phyloP scores from a whole-genome alignment of 441 rosid species.

The Populus hybrid region DNA sequence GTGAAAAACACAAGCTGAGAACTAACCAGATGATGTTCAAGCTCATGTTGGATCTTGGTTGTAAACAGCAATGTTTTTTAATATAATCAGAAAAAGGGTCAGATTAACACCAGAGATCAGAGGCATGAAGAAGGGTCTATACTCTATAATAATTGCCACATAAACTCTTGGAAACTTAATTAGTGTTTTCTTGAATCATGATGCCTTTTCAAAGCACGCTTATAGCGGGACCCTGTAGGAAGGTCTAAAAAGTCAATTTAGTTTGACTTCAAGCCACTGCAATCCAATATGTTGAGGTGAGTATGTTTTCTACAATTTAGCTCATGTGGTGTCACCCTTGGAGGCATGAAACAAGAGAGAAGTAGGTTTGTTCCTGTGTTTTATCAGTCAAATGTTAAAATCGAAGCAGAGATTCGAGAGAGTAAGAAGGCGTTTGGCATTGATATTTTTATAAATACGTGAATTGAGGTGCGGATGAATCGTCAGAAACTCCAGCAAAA shows the following conservation, averaged over 20 bases:
- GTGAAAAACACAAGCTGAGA: conserved; percentile 25
- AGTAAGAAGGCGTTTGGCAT: too few species aligned
- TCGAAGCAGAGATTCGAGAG: not conserved
- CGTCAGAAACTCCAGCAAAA: not conserved
- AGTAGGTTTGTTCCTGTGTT: not conserved
- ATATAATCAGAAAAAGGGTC: not conserved
- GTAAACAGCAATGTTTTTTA: conserved; percentile 2
- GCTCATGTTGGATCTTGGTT: conserved; percentile 31
- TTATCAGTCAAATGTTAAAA: not conserved
- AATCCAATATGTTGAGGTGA: not conserved
- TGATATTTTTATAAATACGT: not conserved
- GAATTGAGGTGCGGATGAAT: not conserved
- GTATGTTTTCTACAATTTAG: not conserved
- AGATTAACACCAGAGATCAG: not conserved
- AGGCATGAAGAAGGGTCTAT: not conserved
- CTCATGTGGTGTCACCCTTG: not conserved
- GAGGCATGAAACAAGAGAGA: not conserved
- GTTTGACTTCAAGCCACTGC: conserved; percentile 7
- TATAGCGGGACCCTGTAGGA: conserved; percentile 14
- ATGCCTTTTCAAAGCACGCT: conserved; percentile 29
- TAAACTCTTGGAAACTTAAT: conserved; percentile 15
- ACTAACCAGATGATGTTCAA: conserved; percentile 24
- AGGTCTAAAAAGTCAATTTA: not conserved
- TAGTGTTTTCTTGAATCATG: conserved; percentile 17
- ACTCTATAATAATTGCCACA: not conserved